Conservation (phyloP, 1,284 basidiomycete genomes). For the Meira miltonrushii region DNA sequence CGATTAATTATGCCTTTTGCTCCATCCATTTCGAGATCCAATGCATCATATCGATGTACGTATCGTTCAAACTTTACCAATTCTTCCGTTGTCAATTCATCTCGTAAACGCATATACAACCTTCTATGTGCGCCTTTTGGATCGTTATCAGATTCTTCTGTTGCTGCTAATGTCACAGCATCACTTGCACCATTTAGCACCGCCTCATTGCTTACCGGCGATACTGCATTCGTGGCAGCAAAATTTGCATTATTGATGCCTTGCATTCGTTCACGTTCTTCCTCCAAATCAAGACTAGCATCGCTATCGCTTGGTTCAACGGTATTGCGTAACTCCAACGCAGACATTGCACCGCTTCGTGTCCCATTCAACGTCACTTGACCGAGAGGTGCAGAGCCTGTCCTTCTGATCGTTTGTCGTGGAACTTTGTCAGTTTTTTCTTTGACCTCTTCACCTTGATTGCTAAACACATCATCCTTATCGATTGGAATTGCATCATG, state of each 20-base stretch:
- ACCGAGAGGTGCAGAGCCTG: neutral
- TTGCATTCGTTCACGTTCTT: neutral
- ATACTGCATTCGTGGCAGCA: neutral
- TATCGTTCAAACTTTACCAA: conserved; percentile 38
- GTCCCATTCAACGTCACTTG: neutral
- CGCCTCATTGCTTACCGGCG: neutral
- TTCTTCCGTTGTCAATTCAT: conserved; percentile 30
- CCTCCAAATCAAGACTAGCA: neutral
- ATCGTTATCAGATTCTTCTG: neutral
- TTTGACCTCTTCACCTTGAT: conserved; percentile 2
- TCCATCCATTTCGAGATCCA: conserved; percentile 42
- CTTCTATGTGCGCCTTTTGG: conserved; percentile 19
- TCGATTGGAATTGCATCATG: conserved; percentile 41
- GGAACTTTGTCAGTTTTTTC: neutral
- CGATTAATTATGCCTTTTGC: conserved; percentile 39
- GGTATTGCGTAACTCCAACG: neutral
- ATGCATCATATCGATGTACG: conserved; percentile 41
- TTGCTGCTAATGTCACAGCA: neutral
- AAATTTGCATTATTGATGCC: neutral
- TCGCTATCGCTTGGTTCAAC: neutral
- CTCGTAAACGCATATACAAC: conserved; percentile 36
- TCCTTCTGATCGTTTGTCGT: neutral
- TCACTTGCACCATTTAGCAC: neutral
- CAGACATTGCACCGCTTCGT: neutral
- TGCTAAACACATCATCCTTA: conserved; percentile 41